These are phyloP conservation scores for Leishmania guyanensis DNA, from an alignment of 208 protist species.

Conservation along the genomic window DNA sequence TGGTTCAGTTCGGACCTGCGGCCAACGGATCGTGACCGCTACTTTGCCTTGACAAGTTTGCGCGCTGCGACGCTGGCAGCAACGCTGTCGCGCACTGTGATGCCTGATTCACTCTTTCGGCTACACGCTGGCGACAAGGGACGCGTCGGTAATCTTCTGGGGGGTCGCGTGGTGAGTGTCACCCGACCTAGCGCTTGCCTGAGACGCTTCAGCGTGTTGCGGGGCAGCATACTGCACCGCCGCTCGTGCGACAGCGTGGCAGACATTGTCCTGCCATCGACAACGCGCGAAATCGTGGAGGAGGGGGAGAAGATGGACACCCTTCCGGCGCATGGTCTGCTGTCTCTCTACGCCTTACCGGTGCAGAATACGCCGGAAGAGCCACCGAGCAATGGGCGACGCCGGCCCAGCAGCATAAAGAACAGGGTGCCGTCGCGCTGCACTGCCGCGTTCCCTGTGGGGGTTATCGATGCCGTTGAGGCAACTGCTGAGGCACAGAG, in stretches of 20 bases:
- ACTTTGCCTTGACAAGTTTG: slow-evolving; percentile 68
- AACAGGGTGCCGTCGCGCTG: not conserved
- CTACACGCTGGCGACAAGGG: slow-evolving; percentile 34
- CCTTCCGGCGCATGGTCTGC: not conserved
- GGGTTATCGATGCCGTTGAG: not conserved
- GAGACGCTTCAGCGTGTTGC: not conserved
- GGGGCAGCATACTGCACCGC: slow-evolving; percentile 15
- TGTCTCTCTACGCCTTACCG: not conserved
- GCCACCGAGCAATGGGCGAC: not conserved
- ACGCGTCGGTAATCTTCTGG: slow-evolving; percentile 6
- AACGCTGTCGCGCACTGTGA: slow-evolving; percentile 42
- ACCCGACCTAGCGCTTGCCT: slow-evolving; percentile 1
- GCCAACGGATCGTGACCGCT: slow-evolving; percentile 73
- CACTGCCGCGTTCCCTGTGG: not conserved
- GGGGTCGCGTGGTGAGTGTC: slow-evolving; percentile 11
- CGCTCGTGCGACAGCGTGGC: slow-evolving; percentile 28
- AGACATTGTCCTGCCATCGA: slow-evolving; percentile 24
- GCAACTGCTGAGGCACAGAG: not conserved
- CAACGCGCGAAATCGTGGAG: slow-evolving; percentile 34
- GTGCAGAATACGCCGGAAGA: not conserved
- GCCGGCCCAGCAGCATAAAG: slow-evolving; percentile 7
- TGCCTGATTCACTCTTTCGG: slow-evolving; percentile 64
- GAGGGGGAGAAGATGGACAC: not conserved
- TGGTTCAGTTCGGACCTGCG: slow-evolving; percentile 68
- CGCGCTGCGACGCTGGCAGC: slow-evolving; percentile 48